Conservation (phyloP, 1,284 basidiomycete species). For the Meira miltonrushii region DNA sequence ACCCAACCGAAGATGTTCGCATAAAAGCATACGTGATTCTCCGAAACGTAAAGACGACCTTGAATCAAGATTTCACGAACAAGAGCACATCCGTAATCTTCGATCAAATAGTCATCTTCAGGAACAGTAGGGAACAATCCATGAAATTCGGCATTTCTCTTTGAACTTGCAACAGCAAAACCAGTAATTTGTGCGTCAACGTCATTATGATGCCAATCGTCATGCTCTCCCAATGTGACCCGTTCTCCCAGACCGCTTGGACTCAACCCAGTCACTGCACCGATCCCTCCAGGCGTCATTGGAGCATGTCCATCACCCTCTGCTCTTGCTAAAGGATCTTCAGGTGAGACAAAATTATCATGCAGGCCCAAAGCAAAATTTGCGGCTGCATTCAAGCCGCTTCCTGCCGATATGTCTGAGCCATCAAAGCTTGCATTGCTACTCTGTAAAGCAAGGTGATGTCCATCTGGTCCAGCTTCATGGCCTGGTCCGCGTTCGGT, state of each 20-base stretch:
- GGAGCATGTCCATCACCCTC: slow-evolving; percentile 10
- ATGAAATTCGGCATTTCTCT: slow-evolving; percentile 92
- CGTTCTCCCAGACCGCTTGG: slow-evolving; percentile 23
- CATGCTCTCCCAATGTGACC: slow-evolving; percentile 29
- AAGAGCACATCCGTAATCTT: slow-evolving; percentile 95
- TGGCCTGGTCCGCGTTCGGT: slow-evolving; percentile 17
- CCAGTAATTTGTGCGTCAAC: slow-evolving; percentile 57
- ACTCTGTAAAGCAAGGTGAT: not conserved
- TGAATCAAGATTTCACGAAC: slow-evolving; percentile 95
- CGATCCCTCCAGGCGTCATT: slow-evolving; percentile 29
- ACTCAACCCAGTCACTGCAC: slow-evolving; percentile 20
- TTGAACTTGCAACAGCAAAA: slow-evolving; percentile 92
- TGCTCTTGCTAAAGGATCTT: not conserved
- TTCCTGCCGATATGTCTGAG: slow-evolving; percentile 26
- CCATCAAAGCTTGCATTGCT: slow-evolving; percentile 17
- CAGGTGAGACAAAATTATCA: not conserved
- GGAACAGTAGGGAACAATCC: slow-evolving; percentile 77
- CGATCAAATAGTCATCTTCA: slow-evolving; percentile 95
- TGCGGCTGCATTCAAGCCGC: slow-evolving; percentile 39
- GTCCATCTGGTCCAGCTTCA: not conserved
- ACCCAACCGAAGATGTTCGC: slow-evolving; percentile 99
- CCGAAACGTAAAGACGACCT: slow-evolving; percentile 91
- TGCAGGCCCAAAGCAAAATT: slow-evolving; percentile 21
- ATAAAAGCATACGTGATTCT: slow-evolving; percentile 96
- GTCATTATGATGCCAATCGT: slow-evolving; percentile 23